A percentile compares a stretch with the other conserved stretches of the same genome.
Evolutionary conservation across 2,329 filamentous ascomycete species (phyloP).

Genomic region (Fusarium sp.): DNA sequence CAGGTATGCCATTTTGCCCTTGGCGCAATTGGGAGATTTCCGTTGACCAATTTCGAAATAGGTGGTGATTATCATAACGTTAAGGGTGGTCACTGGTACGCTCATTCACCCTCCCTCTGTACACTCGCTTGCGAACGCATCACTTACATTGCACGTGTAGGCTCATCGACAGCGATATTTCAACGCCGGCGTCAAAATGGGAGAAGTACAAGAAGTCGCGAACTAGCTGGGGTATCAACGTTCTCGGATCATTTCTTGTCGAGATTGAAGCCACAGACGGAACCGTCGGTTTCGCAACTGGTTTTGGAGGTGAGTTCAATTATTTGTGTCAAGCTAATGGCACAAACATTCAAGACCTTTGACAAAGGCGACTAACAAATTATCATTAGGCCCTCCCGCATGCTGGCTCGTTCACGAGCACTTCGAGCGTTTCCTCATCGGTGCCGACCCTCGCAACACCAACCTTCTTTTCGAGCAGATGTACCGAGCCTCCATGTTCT

Average conservation of each 20-base stretch:
- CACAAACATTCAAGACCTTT: background rate
- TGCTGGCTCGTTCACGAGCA: constrained; percentile 96
- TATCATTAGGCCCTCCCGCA: constrained; percentile 78
- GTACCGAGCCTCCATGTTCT: constrained; percentile 97
- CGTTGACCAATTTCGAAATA: constrained; percentile 44
- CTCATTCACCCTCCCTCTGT: background rate
- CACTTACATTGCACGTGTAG: constrained; percentile 61
- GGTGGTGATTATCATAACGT: constrained; percentile 96
- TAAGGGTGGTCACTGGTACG: constrained; percentile 75
- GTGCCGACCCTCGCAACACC: constrained; percentile 89
- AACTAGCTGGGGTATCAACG: constrained; percentile 96
- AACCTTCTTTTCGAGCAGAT: constrained; percentile 96
- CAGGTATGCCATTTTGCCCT: constrained; percentile 39
- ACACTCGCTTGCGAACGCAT: background rate
- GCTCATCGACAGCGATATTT: constrained; percentile 92
- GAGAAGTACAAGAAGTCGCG: constrained; percentile 88
- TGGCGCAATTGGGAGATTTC: background rate
- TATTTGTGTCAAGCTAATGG: background rate
- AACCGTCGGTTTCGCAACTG: constrained; percentile 93
- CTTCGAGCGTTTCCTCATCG: constrained; percentile 91
- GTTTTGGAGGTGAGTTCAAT: constrained; percentile 78
- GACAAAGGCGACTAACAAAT: constrained; percentile 9
- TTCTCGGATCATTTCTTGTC: constrained; percentile 90
- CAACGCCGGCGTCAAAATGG: constrained; percentile 91
- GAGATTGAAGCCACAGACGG: constrained; percentile 91